Base-by-base conservation (phyloP, 305 asterid genomes). In the Fraxinus paxiana region DNA sequence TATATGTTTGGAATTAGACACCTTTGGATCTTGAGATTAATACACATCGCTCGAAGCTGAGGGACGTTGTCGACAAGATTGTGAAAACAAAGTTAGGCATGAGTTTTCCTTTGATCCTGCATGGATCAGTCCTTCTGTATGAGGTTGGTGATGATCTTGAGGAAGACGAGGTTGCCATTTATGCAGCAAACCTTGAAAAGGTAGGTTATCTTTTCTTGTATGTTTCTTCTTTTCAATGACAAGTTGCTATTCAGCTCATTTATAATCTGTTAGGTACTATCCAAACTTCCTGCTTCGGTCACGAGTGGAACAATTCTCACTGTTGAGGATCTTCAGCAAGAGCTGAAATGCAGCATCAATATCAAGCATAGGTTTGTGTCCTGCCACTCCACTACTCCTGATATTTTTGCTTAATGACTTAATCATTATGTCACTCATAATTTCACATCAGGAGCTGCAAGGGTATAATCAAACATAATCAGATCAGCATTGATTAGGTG, bases 121-220 rank as follows among this genome's bases (percentile, higher is more conserved):
- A 84, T 81, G 98, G 96, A 78, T 79, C 91, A 26, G 85, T 91
- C 79, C 98, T 96, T 80, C 96, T 96, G 46, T 94, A 96, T 79
- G 99, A 96, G 88, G 95, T 88, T 86, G 99, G 99, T 67, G 98
- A 94, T 83, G 98, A 93, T 90, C 97, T 96, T 76, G 99, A 90
- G 79, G 91, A 91, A 84, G 97, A 87, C n/a, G 95, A 91, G 92
- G 97, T 90, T 84, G 95, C 97, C 63, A 93, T 86, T 84, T 96
- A 96, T 81, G 93, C 91, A 72, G 92, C 97, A 76, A 96, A 96
- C 87, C 94, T 96, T 72, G 99, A 96, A 63, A 94, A 92, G 98
- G 99, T 94, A 78, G 80, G 63, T 48, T 75, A 24, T 18, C 82
- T 63, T 63, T 70, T 54, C 43, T 30, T 17, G 59, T 43, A 70